Evolutionary conservation across 202 grass and related monocot genomes (phyloP).

Genomic region (Dendrocalamus latiflorus): DNA sequence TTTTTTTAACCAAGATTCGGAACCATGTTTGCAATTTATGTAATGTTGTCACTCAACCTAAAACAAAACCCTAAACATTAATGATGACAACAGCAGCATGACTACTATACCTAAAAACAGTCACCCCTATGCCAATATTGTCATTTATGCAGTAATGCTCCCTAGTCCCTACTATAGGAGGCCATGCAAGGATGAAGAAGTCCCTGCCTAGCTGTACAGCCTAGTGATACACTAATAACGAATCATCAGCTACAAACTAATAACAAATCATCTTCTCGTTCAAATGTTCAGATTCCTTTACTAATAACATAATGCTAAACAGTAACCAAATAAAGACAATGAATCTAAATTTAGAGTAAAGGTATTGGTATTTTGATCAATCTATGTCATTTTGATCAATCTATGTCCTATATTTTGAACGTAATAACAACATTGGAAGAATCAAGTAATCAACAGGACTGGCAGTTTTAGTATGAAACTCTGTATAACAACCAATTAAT

Average conservation of each 20-base stretch:
- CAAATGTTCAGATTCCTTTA: neutral
- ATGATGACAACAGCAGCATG: conserved; percentile 4
- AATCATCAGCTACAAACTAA: neutral
- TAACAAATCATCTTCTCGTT: neutral
- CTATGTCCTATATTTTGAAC: no score
- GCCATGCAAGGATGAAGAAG: neutral
- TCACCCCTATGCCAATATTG: neutral
- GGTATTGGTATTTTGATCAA: neutral
- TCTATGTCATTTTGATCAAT: no score
- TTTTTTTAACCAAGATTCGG: neutral
- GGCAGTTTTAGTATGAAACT: neutral
- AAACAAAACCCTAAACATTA: neutral
- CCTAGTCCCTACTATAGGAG: neutral
- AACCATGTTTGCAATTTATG: neutral
- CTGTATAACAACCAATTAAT: neutral
- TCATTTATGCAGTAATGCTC: neutral
- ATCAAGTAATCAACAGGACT: neutral
- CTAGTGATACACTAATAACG: neutral
- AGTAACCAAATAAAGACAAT: neutral
- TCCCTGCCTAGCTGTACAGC: neutral
- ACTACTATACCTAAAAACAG: neutral
- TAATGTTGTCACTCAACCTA: neutral
- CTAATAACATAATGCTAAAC: neutral
- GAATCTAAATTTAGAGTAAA: neutral
- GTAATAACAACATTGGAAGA: neutral